Evolutionary conservation across 257 asterid genomes (phyloP), one percentile per base, ranked within the genome.

Genomic region (Nicotiana paniculata): DNA sequence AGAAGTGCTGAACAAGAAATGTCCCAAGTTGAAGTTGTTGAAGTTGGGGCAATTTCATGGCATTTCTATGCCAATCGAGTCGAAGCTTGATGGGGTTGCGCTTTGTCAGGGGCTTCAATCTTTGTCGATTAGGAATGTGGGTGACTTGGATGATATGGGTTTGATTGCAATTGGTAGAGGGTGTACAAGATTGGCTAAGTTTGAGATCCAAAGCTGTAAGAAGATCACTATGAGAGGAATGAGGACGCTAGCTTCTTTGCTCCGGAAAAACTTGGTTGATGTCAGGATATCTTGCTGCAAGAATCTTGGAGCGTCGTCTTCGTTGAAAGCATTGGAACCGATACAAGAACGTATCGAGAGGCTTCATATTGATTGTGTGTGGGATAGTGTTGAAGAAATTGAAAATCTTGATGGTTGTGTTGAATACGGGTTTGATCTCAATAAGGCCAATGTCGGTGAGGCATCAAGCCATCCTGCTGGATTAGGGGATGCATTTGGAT

Each of bases 81-180:
- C 96, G n/a, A 90, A 86, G 86, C 82, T 95, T 33, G 96, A 94
- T 33, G 99, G 99, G 0, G 86, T 96, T 24, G 98, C 99, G 10
- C 82, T 93, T 3, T 94, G 97, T 87, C 91, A 86, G 13, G 81
- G 90, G 84, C 93, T 95, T 18, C 85, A 86, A 61, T 88, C 94
- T n/a, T 83, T 95, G 85, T 91, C 97, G 13, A 88, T 95, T 61
- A 85, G 90, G 81, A 88, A 87, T 53, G 98, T 89, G 3, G 96
- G 88, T 43, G 97, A 94, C 86, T 82, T 95, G 86, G 83, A 82
- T 37, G 97, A 95, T 78, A 90, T 93, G 97, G 97, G 99, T 7
- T 84, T 95, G 90, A 94, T 95, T 58, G 98, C 92, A 18, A 94
- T 95, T 74, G 98, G 86, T 18, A 90, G 97, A 85, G 99, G 99